Evolutionary conservation across 495 filamentous ascomycete species (phyloP), one percentile per base, ranked within the genome.

Genomic region (Corynascus novoguineensis): DNA sequence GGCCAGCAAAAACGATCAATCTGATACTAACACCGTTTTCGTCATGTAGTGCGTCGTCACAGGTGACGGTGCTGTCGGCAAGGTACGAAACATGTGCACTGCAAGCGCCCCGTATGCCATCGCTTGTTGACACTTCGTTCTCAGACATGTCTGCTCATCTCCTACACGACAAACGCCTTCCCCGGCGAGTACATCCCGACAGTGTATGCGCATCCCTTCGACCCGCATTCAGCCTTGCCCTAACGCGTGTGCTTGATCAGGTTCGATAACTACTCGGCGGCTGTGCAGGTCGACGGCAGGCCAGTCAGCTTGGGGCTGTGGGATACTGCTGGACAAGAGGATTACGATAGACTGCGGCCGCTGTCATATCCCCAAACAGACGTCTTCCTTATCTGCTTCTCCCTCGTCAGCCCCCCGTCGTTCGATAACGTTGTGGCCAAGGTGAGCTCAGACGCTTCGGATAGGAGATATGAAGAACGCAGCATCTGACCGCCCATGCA

Each of bases 311-410:
- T 98, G 62, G 93, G 93, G 62, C 76, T 98, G 37, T 97, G 93
- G 93, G 93, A 98, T 85, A 98, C 93, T 64, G 93, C 93, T 63
- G 93, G 92, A 67, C 92, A 97, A 78, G 93, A 98, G 79, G 92
- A 96, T 78, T 96, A 98, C 73, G 93, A 97, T 71, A 83, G 93
- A 69, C 83, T 97, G 64, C 83, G 93, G 64, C 93, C 93, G 59
- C 85, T 98, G 47, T 96, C 90, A 19, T 97, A 98, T 71, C 93
- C 93, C 7, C 93, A 97, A 74, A 98, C 93, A 53, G 92, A 98
- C 67, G 93, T 97, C 34, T 97, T 97, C 74, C 79, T 98, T 44
- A 95, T 97, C 66, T 97, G 93, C 76, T 98, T 98, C 78, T 97
- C 92, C 31, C 92, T 97, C 67, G 91, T 96, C 72, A 95, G 89